A percentile compares a stretch with the other conserved stretches of the same genome.
Conservation (phyloP, 2,329 filamentous ascomycete species). For the Penicillium sp. region DNA sequence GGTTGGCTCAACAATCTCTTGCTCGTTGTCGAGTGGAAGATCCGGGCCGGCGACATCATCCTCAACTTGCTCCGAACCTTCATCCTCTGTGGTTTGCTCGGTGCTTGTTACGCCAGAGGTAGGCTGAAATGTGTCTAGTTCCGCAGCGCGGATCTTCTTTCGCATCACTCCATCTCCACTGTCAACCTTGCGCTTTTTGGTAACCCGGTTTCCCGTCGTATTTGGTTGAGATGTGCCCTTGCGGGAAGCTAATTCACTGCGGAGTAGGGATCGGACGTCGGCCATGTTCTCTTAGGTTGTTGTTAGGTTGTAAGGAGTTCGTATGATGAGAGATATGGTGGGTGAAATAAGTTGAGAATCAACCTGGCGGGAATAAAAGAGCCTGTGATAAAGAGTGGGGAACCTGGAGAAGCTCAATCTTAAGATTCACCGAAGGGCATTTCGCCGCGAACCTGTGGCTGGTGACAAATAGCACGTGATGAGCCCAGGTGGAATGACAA, state of each 20-base stretch:
- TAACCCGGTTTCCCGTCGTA: slow-evolving; percentile 36
- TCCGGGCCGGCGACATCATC: slow-evolving; percentile 28
- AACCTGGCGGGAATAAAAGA: slow-evolving; percentile 14
- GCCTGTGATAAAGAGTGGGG: slow-evolving; percentile 25
- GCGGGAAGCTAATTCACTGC: slow-evolving; percentile 71
- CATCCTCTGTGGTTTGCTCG: slow-evolving; percentile 26
- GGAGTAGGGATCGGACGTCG: slow-evolving; percentile 75
- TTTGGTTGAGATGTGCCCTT: slow-evolving; percentile 62
- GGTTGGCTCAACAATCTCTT: slow-evolving; percentile 10
- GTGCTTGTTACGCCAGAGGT: slow-evolving; percentile 29
- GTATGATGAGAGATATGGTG: neutral
- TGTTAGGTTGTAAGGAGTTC: neutral
- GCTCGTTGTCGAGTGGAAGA: slow-evolving; percentile 15
- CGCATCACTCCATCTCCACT: slow-evolving; percentile 39
- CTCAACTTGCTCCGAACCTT: slow-evolving; percentile 27
- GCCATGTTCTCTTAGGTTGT: slow-evolving; percentile 54
- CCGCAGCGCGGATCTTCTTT: slow-evolving; percentile 45
- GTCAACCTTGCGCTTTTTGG: slow-evolving; percentile 57
- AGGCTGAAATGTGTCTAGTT: slow-evolving; percentile 33
- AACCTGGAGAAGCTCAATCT: slow-evolving; percentile 25
- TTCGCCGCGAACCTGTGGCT: slow-evolving; percentile 13
- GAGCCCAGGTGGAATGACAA: neutral
- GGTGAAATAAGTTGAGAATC: slow-evolving; percentile 3
- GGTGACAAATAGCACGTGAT: slow-evolving; percentile 6
- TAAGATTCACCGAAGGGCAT: slow-evolving; percentile 9